phyloP scores from a whole-genome alignment of 805 yeast species.

The Saturnispora saitoi region DNA sequence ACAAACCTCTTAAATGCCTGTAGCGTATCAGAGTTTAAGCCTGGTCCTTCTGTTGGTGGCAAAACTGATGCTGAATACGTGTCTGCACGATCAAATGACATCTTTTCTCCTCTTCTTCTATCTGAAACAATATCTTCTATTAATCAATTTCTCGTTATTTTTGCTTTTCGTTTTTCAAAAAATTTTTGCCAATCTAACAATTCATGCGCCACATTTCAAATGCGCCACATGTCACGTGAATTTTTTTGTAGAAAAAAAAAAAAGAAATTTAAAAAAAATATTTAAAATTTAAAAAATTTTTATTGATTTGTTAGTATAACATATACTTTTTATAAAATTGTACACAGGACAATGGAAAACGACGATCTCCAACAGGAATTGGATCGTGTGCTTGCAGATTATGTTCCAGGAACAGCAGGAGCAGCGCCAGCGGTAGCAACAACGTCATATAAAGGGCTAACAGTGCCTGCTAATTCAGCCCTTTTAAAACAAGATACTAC shows the following conservation, averaged over 20 bases:
- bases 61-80: constrained; percentile 71
- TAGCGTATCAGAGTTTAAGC: constrained; percentile 56
- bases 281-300: not conserved
- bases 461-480: constrained; percentile 30
- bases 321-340: not conserved
- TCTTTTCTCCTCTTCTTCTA: constrained; percentile 15
- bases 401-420: constrained; percentile 5
- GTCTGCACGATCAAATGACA: constrained; percentile 73
- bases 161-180: not conserved
- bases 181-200: not conserved
- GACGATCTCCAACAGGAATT: constrained; percentile 9
- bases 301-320: not conserved
- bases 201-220: constrained; percentile 3
- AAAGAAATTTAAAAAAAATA: not conserved
- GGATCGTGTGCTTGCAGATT: constrained; percentile 8
- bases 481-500: constrained; percentile 22
- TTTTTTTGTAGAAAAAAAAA: not conserved
- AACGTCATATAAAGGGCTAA: constrained; percentile 22
- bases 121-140: not conserved
- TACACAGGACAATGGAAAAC: constrained; percentile 2
- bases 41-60: constrained; percentile 70
- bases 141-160: not conserved
- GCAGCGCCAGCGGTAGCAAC: constrained; percentile 2
- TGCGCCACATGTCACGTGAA: constrained; percentile 2
- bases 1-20: constrained; percentile 76